These are phyloP conservation scores for Cladobotryum protrusum DNA, from an alignment of 2,329 filamentous ascomycete species.

Conservation along the genomic window DNA sequence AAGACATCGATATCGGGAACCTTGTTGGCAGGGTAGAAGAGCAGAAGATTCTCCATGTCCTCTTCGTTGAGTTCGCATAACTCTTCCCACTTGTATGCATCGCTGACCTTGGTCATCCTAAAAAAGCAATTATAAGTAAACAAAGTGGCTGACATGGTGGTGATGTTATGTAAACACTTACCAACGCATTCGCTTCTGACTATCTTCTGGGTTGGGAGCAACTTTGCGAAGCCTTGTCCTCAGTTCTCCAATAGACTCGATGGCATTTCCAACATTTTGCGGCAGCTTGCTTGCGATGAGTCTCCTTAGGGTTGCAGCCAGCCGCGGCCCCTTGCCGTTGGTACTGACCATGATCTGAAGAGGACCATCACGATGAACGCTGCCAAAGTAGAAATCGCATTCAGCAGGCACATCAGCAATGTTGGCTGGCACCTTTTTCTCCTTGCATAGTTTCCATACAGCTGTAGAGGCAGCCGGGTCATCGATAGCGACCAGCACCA, in stretches of 20 bases:
- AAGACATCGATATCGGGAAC: constrained; percentile 52
- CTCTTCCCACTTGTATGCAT: constrained; percentile 77
- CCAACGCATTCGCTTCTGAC: constrained; percentile 88
- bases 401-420: constrained; percentile 95
- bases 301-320: constrained; percentile 79
- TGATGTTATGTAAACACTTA: constrained; percentile 34
- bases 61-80: constrained; percentile 74
- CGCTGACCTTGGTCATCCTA: constrained; percentile 90
- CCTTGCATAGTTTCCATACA: constrained; percentile 92
- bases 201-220: constrained; percentile 65
- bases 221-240: constrained; percentile 71
- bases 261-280: constrained; percentile 73
- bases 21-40: constrained; percentile 58
- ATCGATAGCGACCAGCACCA: constrained; percentile 92
- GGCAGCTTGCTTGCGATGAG: constrained; percentile 75
- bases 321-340: constrained; percentile 88
- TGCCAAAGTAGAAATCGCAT: constrained; percentile 98
- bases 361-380: constrained; percentile 88
- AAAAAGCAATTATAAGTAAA: background rate
- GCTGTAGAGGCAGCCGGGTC: constrained; percentile 83
- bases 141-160: background rate
- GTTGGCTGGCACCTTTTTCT: constrained; percentile 78
- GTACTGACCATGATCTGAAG: constrained; percentile 98
- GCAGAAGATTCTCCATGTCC: constrained; percentile 77
- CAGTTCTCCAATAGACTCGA: constrained; percentile 75